Base-by-base conservation (phyloP, 306 rosid genomes). In the Fragaria iinumae region DNA sequence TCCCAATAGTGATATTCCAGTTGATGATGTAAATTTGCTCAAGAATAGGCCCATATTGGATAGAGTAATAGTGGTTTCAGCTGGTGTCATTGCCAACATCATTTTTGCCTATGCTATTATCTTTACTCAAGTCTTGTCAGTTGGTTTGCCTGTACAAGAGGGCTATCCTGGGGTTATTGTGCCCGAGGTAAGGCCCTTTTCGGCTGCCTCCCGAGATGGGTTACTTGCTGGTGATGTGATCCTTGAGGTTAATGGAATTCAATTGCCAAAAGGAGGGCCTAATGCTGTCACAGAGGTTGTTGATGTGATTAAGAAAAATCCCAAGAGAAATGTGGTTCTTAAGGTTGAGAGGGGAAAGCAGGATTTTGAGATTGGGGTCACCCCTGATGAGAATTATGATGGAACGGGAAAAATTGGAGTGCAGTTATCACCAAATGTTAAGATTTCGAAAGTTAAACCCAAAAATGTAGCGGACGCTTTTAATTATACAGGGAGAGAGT, bases 381-480 rank as follows among this genome's bases (percentile, higher is more conserved):
- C 93, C 57, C 97, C 99, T 1, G 98, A 96, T 84, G 93, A 89
- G 84, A 91, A 73, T 86, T 80, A 44, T 72, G 99, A 96, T 83
- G 98, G 99, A 75, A 91, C 98, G 23, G 99, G 99, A 38, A 91
- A 90, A 81, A 96, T 96, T 72, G 99, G 99, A 71, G 99, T 96
- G 77, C 98, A 96, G 72, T 76, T 96, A 66, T 88, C 98, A 27
- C 98, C 97, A 21, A 96, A 92, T 84, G 84, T 88, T 2, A 96
- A 81, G 89, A n/a, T 91, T 44, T 81, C 83, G 0, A 92, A 96
- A 74, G 87, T 86, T 80, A 60, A 80, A 21, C 93, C 99, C 0
- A 79, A 76, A 77, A 89, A 80, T 81, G 48, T 87, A 25, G 64
- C 71, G 52, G 93, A 93, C 32, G 91, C 92, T 69, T 50, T 91